Evolutionary conservation across 495 filamentous ascomycete species (phyloP), one percentile per base, ranked within the genome.

Genomic region (Hypoxylon perforatum): DNA sequence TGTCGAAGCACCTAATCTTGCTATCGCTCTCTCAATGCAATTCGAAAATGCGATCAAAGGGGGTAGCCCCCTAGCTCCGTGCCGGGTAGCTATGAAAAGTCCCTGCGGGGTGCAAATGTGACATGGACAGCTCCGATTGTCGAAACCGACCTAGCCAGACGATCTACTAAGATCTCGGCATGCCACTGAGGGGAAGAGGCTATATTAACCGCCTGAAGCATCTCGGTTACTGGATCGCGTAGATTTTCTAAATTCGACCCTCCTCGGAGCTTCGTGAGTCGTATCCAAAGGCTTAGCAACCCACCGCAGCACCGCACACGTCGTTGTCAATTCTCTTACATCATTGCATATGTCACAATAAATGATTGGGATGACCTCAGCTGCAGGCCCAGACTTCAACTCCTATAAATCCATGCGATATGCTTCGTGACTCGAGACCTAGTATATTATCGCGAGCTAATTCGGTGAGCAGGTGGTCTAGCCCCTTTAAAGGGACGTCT

Each of bases 101-200:
- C 70, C 67, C 62, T 53, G 70, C 68, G 70, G 70, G 70, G 70
- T 55, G 41, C 5, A 3, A 39, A 59, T 68, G 33, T 48, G 19
- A 63, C 65, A 11, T 45, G 17, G 48, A 36, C 4, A 52, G 33
- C 65, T 68, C 65, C 65, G 54, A 45, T 25, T 23, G n/a, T 68
- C 65, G 18, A 68, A 68, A 63, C 1, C 1, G 47, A 55, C 53
- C 53, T 58, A 68, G 49, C 19, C 19, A 52, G 39, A 17, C 46
- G 53, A 49, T 18, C 33, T 54, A 21, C 44, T 60, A 48, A 19
- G 28, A 47, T 61, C 19, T 50, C 53, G 52, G 50, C 39, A 15
- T 35, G 45, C 30, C 48, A n/a, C 38, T 50, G 47, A 67, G 41
- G 52, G 53, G 54, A 47, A 22, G 9, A 19, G 42, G 17, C 28